Conservation (phyloP, 2,329 filamentous ascomycete species). For the Tolypocladium capitatum region DNA sequence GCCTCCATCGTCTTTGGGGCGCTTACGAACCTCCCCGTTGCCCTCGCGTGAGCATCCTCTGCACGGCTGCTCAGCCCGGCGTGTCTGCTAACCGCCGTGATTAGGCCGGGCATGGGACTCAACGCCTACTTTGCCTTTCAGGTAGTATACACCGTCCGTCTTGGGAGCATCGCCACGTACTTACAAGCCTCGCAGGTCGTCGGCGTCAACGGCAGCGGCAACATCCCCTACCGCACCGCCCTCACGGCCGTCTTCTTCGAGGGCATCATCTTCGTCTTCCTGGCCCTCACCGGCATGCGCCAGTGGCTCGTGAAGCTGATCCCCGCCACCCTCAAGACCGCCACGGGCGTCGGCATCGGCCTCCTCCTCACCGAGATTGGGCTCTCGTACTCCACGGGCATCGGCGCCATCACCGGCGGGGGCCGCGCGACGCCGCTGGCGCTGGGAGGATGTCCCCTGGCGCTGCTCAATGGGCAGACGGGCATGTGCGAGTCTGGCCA, state of each 20-base stretch:
- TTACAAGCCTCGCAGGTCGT: constrained; percentile 32
- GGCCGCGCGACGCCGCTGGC: constrained; percentile 53
- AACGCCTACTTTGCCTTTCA: constrained; percentile 58
- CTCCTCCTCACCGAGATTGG: constrained; percentile 52
- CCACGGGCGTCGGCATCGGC: constrained; percentile 52
- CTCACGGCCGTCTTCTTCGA: constrained; percentile 53
- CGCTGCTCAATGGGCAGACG: constrained; percentile 31
- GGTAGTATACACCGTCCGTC: constrained; percentile 5
- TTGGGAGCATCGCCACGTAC: not conserved
- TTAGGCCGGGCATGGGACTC: constrained; percentile 52
- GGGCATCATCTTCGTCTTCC: constrained; percentile 49
- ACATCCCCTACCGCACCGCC: constrained; percentile 44
- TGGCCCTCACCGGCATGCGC: constrained; percentile 54
- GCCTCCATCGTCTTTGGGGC: constrained; percentile 67
- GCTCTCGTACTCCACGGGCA: constrained; percentile 66
- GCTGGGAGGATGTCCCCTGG: constrained; percentile 57
- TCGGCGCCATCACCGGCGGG: constrained; percentile 67
- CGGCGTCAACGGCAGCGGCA: constrained; percentile 42
- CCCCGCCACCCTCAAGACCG: constrained; percentile 50
- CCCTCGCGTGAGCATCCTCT: constrained; percentile 18
- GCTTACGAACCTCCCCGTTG: constrained; percentile 61
- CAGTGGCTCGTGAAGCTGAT: constrained; percentile 60
- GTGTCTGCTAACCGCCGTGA: constrained; percentile 2
- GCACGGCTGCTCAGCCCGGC: not conserved
- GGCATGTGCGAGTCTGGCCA: constrained; percentile 45